Percentiles rank a stretch among this genome's conserved stretches.
Evolutionary conservation across 352 stramenopile species (phyloP).

Genomic region (Phytopythium cucurbitacearum): DNA sequence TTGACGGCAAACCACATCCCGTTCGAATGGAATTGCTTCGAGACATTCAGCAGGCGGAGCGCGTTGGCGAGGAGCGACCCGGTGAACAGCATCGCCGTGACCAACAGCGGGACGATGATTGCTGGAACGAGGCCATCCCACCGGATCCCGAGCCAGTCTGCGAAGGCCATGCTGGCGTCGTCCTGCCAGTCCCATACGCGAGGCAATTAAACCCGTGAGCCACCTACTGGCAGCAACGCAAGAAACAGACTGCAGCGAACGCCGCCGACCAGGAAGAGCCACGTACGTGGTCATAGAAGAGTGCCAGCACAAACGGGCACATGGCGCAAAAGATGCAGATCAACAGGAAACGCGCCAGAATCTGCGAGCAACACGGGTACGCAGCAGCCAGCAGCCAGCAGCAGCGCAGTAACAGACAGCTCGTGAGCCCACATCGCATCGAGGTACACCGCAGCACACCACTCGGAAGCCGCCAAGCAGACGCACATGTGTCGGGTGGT

Average conservation of each 20-base stretch:
- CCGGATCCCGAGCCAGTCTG: slow-evolving; percentile 80
- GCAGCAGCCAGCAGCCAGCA: background rate
- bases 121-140: slow-evolving; percentile 51
- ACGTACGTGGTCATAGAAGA: slow-evolving; percentile 83
- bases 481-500: slow-evolving; percentile 81
- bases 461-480: background rate
- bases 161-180: slow-evolving; percentile 75
- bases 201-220: slow-evolving; percentile 4
- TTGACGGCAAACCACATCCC: slow-evolving; percentile 77
- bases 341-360: slow-evolving; percentile 83
- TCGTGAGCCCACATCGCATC: background rate
- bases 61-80: slow-evolving; percentile 71
- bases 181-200: slow-evolving; percentile 29
- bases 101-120: slow-evolving; percentile 52
- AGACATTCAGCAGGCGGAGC: slow-evolving; percentile 71
- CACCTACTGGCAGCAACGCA: slow-evolving; percentile 6
- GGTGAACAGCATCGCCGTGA: slow-evolving; percentile 75
- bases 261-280: too few species aligned
- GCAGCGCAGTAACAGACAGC: background rate
- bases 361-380: slow-evolving; percentile 28
- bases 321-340: slow-evolving; percentile 85
- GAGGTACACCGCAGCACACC: slow-evolving; percentile 1
- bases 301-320: slow-evolving; percentile 73
- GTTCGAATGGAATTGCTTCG: slow-evolving; percentile 70
- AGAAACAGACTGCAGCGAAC: background rate